Conservation (phyloP, 495 filamentous ascomycete species). For the Penicillium herquei region DNA sequence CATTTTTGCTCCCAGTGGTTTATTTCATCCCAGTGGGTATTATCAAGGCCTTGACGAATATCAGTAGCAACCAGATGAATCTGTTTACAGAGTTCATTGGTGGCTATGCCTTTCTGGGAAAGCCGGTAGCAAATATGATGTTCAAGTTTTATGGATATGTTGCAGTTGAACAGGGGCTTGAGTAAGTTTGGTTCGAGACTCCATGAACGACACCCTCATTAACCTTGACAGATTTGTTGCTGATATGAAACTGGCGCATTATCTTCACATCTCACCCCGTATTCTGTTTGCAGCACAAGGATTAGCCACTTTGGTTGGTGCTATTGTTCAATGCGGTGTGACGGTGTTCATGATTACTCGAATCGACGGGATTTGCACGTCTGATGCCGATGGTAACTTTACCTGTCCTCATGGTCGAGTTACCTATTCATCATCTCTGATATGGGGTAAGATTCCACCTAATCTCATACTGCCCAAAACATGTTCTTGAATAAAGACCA, state of each 20-base stretch:
- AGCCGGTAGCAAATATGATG: conserved; percentile 67
- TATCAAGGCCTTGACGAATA: conserved; percentile 65
- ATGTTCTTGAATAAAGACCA: neutral
- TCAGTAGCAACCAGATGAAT: conserved; percentile 63
- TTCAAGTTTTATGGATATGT: conserved; percentile 78
- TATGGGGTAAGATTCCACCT: conserved; percentile 54
- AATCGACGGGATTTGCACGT: conserved; percentile 60
- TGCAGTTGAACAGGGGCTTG: conserved; percentile 54
- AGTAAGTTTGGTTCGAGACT: conserved; percentile 37
- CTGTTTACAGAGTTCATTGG: conserved; percentile 70
- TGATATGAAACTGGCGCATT: conserved; percentile 76
- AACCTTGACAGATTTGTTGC: conserved; percentile 56
- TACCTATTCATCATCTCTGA: conserved; percentile 67
- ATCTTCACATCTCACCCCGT: conserved; percentile 71
- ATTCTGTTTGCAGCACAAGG: conserved; percentile 69
- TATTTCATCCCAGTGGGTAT: conserved; percentile 49
- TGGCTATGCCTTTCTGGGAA: conserved; percentile 67
- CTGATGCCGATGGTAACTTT: conserved; percentile 60
- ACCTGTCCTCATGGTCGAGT: conserved; percentile 67
- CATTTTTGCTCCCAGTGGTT: conserved; percentile 44
- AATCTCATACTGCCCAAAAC: neutral
- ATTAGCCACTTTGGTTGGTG: conserved; percentile 62
- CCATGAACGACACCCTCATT: conserved; percentile 33
- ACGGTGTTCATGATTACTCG: conserved; percentile 63
- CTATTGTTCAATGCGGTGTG: conserved; percentile 63